These are phyloP conservation scores for Calonectria pteridis DNA, from an alignment of 2,329 filamentous ascomycete species.

Conservation along the genomic window DNA sequence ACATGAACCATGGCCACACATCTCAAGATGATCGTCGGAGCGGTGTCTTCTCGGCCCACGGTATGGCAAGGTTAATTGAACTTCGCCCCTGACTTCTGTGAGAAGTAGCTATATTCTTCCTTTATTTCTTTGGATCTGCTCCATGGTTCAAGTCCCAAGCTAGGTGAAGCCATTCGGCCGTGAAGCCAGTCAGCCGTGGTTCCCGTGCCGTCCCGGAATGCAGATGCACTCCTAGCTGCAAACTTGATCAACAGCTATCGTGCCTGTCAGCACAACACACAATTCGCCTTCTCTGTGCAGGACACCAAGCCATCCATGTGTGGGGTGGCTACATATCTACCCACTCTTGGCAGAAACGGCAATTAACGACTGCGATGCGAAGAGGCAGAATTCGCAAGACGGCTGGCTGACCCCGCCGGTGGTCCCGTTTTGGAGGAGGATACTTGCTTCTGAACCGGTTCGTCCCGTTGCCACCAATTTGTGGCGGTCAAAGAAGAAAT, in stretches of 20 bases:
- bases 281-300: neutral
- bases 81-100: neutral
- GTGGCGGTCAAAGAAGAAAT: slow-evolving; percentile 2
- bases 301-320: slow-evolving; percentile 2
- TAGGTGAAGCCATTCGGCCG: neutral
- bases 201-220: neutral
- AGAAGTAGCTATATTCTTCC: neutral
- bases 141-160: neutral
- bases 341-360: slow-evolving; percentile 1
- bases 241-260: neutral
- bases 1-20: slow-evolving; percentile 12
- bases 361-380: neutral
- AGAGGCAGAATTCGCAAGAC: neutral
- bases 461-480: neutral
- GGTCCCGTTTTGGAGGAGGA: neutral
- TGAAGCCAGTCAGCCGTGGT: neutral
- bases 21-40: slow-evolving; percentile 6
- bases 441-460: slow-evolving; percentile 8
- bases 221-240: neutral
- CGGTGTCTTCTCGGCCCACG: neutral
- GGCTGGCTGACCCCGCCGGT: neutral
- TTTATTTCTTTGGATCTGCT: neutral
- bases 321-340: slow-evolving; percentile 2
- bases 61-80: slow-evolving; percentile 21
- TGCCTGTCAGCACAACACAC: slow-evolving; percentile 2